Evolutionary conservation across 2,329 filamentous ascomycete genomes (phyloP).

Genomic region (Colletotrichum falcatum): DNA sequence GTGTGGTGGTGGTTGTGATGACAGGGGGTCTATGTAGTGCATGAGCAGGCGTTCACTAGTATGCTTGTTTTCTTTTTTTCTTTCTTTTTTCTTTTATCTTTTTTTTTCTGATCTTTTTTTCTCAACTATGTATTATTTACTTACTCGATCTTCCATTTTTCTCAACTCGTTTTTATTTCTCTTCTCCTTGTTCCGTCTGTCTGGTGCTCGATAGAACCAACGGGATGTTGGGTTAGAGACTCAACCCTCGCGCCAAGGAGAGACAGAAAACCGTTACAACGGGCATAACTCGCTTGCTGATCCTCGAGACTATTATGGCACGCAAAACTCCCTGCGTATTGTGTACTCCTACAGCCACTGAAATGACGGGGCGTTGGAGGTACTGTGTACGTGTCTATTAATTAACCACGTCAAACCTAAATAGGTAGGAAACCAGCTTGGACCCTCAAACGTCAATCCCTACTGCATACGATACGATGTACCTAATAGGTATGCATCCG

Average conservation of each 20-base stretch:
- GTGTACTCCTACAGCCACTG: not conserved
- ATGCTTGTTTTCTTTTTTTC: too few relatives aligned
- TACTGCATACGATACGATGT: too few relatives aligned
- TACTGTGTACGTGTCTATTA: not conserved
- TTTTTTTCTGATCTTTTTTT: not conserved
- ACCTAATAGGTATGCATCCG: too few relatives aligned
- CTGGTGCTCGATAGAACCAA: not conserved
- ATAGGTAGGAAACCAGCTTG: conserved; percentile 1
- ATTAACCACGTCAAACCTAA: not conserved
- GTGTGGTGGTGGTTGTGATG: not conserved
- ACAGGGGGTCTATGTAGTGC: not conserved
- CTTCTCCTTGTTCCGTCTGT: too few relatives aligned
- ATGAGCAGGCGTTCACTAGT: too few relatives aligned
- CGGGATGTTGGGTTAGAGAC: not conserved
- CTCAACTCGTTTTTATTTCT: too few relatives aligned
- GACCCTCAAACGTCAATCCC: not conserved
- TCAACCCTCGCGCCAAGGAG: not conserved
- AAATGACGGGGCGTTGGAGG: too few relatives aligned
- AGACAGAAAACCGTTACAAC: not conserved
- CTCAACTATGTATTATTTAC: not conserved
- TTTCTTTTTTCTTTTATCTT: too few relatives aligned
- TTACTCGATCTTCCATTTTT: not conserved
- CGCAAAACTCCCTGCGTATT: too few relatives aligned
- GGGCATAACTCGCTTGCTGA: too few relatives aligned
- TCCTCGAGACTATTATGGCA: too few relatives aligned